phyloP scores from a whole-genome alignment of 495 filamentous ascomycete species.

The Arthonia radiata region DNA sequence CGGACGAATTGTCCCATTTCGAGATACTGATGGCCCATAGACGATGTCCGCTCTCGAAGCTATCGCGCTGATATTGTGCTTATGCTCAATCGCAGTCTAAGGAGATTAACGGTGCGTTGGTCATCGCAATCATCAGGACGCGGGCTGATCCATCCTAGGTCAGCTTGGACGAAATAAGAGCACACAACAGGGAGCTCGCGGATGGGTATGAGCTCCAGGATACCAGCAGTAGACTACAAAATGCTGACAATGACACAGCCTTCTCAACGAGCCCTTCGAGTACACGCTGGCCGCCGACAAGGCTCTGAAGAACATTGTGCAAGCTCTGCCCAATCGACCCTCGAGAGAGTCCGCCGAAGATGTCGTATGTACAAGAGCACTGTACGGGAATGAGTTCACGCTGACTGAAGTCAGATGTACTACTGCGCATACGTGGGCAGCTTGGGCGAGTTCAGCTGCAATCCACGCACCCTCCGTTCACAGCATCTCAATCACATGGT shows the following conservation, averaged over 20 bases:
- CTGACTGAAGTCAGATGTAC: constrained; percentile 30
- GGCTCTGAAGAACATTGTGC: constrained; percentile 69
- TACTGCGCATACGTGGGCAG: constrained; percentile 89
- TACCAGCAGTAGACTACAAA: not conserved
- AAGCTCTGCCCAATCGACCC: constrained; percentile 42
- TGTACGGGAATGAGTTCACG: too few species aligned
- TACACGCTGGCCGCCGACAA: constrained; percentile 65
- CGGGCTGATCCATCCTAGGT: constrained; percentile 24
- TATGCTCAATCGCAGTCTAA: constrained; percentile 73
- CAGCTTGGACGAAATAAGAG: constrained; percentile 81
- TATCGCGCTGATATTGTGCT: constrained; percentile 71
- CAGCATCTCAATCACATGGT: constrained; percentile 85
- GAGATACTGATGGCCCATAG: constrained; percentile 6
- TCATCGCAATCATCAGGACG: constrained; percentile 3
- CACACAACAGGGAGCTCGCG: constrained; percentile 70
- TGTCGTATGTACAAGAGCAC: constrained; percentile 19
- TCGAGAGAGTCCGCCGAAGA: constrained; percentile 33
- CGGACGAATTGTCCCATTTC: constrained; percentile 1
- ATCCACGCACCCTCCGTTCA: constrained; percentile 76
- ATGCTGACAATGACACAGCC: constrained; percentile 14
- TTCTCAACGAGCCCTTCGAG: constrained; percentile 72
- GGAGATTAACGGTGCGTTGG: constrained; percentile 32
- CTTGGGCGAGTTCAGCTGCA: constrained; percentile 86
- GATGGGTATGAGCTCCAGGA: constrained; percentile 31
- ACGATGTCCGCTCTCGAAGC: constrained; percentile 11